Evolutionary conservation across 352 stramenopile genomes (phyloP).

Genomic region (Globisporangium megalacanthum): DNA sequence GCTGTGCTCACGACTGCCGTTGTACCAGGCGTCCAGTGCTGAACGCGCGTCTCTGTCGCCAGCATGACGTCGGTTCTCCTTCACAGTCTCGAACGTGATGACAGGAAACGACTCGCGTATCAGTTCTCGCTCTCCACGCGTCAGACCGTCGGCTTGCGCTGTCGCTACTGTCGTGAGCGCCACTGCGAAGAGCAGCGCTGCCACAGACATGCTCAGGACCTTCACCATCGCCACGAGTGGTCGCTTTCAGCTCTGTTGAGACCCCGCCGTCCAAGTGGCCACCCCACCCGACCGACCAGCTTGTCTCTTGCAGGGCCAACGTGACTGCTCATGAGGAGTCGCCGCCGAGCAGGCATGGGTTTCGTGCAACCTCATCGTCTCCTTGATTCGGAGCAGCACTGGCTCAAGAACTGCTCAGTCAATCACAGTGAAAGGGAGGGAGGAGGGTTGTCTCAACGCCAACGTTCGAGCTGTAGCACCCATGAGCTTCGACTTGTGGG

Average conservation of each 20-base stretch:
- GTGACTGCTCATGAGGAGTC: not conserved
- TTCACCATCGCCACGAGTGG: not conserved
- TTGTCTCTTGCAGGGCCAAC: not conserved
- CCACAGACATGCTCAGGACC: not conserved
- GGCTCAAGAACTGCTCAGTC: too few species aligned
- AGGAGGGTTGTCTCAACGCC: too few species aligned
- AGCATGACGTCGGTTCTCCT: not conserved
- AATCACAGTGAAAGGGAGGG: too few species aligned
- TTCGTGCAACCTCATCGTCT: not conserved
- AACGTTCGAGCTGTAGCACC: too few species aligned
- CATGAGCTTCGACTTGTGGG: too few species aligned
- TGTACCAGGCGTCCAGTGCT: not conserved
- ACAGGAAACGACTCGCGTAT: not conserved
- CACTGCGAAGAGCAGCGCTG: not conserved
- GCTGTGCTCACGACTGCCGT: not conserved
- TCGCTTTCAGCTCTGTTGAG: not conserved
- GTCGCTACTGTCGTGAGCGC: not conserved
- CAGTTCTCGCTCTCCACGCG: not conserved
- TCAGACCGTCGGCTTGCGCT: not conserved
- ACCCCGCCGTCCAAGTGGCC: too few species aligned
- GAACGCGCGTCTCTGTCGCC: not conserved
- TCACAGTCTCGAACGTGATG: not conserved
- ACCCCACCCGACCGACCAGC: not conserved
- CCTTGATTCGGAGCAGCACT: too few species aligned
- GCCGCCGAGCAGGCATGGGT: not conserved